Percentiles rank a stretch among this genome's conserved stretches.
phyloP scores from a whole-genome alignment of 805 yeast genomes.

The Clavispora vitiphila region DNA sequence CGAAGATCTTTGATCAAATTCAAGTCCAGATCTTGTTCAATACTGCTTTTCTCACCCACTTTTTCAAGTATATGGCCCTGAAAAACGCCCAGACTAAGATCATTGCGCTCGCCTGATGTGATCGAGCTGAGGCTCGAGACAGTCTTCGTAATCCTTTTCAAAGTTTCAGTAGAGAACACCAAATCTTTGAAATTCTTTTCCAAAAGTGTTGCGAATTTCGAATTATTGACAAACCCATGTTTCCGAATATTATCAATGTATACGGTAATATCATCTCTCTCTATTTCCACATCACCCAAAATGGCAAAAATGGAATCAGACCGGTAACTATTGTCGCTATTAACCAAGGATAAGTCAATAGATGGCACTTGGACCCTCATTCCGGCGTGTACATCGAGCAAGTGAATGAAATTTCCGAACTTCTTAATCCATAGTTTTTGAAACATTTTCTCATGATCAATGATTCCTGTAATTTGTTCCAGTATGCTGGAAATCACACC shows the following conservation, averaged over 20 bases:
- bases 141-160: constrained; percentile 31
- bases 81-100: not conserved
- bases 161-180: constrained; percentile 32
- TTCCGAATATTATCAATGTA: constrained; percentile 27
- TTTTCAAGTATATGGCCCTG: not conserved
- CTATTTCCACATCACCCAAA: constrained; percentile 31
- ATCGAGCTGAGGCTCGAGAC: constrained; percentile 24
- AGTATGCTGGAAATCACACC: constrained; percentile 41
- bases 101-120: not conserved
- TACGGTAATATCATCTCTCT: constrained; percentile 27
- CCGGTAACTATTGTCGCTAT: not conserved
- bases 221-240: constrained; percentile 18
- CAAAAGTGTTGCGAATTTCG: constrained; percentile 34
- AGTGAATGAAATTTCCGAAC: constrained; percentile 42
- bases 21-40: constrained; percentile 24
- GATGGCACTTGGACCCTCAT: constrained; percentile 18
- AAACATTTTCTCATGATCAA: constrained; percentile 50
- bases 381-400: constrained; percentile 13
- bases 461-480: constrained; percentile 53
- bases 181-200: constrained; percentile 43
- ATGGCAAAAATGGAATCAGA: constrained; percentile 21
- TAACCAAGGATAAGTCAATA: constrained; percentile 17
- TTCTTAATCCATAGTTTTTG: constrained; percentile 61
- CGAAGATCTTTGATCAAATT: constrained; percentile 57
- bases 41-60: constrained; percentile 4